Percentiles rank a stretch among this genome's conserved stretches.
These are phyloP conservation scores for Globisporangium solare DNA, from an alignment of 352 stramenopile genomes.

Conservation along the genomic window DNA sequence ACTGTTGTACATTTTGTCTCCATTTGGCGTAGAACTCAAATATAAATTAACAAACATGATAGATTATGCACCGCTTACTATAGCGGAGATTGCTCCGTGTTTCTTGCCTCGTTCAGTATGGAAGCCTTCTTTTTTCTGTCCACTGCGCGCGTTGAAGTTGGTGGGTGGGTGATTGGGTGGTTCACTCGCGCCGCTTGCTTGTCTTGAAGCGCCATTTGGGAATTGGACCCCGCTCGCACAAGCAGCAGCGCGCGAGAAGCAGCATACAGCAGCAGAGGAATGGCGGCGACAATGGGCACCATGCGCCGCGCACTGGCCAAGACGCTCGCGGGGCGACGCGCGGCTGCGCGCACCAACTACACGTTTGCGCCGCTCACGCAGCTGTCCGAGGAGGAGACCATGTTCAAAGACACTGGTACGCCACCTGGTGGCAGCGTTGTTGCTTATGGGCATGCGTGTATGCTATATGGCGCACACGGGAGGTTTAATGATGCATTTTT, in stretches of 20 bases:
- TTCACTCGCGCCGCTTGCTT: not conserved
- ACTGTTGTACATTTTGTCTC: too few species aligned
- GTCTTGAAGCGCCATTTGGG: not conserved
- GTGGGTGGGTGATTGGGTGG: not conserved
- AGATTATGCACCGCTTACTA: not conserved
- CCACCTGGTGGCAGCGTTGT: not conserved
- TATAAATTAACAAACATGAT: too few species aligned
- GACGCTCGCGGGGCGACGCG: not conserved
- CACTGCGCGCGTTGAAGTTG: constrained; percentile 1
- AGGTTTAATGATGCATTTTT: not conserved
- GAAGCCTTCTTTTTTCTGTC: too few species aligned
- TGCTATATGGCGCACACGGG: not conserved
- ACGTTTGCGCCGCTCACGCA: constrained; percentile 40
- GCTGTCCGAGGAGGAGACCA: constrained; percentile 60
- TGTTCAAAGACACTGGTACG: constrained; percentile 61
- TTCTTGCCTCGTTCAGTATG: not conserved
- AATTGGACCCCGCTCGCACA: not conserved
- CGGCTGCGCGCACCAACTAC: constrained; percentile 14
- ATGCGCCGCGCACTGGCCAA: not conserved
- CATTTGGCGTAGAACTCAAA: too few species aligned
- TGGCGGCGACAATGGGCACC: constrained; percentile 9
- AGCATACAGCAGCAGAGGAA: not conserved
- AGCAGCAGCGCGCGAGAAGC: not conserved
- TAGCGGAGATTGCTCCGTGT: not conserved
- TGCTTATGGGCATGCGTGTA: not conserved